A percentile compares a stretch with the other conserved stretches of the same genome.
Evolutionary conservation across 2,329 filamentous ascomycete genomes (phyloP).

Genomic region (Hypoxylon sp.): DNA sequence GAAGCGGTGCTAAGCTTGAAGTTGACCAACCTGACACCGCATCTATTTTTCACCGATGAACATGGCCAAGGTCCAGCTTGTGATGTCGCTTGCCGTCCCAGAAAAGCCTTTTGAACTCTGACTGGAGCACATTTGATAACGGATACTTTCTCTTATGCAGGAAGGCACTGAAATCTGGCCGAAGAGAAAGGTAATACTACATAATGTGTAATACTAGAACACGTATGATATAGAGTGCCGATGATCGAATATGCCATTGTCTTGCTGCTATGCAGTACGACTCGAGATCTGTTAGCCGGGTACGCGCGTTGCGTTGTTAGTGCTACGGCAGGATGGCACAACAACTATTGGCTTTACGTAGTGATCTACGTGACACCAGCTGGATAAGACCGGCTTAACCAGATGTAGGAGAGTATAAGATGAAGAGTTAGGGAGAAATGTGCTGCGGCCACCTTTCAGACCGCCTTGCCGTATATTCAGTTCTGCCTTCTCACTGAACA

Average conservation of each 20-base stretch:
- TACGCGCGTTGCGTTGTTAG: constrained; percentile 15
- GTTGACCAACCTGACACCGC: constrained; percentile 12
- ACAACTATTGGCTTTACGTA: constrained; percentile 1
- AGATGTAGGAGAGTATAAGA: constrained; percentile 16
- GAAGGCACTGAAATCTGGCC: constrained; percentile 1
- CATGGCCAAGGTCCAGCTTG: constrained; percentile 2
- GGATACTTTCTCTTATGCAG: constrained; percentile 7
- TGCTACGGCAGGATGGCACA: constrained; percentile 17
- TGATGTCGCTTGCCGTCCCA: background rate
- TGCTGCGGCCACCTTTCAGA: constrained; percentile 1
- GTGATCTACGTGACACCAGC: background rate
- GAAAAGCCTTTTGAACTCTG: constrained; percentile 8
- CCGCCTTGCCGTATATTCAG: constrained; percentile 30
- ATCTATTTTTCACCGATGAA: constrained; percentile 8
- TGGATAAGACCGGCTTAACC: constrained; percentile 7
- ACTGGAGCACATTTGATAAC: constrained; percentile 9
- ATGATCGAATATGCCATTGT: constrained; percentile 21
- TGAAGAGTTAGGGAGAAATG: constrained; percentile 13
- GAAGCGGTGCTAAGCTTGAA: constrained; percentile 13
- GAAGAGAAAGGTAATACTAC: constrained; percentile 2
- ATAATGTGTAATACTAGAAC: constrained; percentile 10
- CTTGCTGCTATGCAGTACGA: constrained; percentile 8
- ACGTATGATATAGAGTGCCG: constrained; percentile 1
- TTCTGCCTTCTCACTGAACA: constrained; percentile 48
- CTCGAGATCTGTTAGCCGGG: constrained; percentile 23